Evolutionary conservation across 306 rosid genomes (phyloP).

Genomic region (Inga oerstediana): DNA sequence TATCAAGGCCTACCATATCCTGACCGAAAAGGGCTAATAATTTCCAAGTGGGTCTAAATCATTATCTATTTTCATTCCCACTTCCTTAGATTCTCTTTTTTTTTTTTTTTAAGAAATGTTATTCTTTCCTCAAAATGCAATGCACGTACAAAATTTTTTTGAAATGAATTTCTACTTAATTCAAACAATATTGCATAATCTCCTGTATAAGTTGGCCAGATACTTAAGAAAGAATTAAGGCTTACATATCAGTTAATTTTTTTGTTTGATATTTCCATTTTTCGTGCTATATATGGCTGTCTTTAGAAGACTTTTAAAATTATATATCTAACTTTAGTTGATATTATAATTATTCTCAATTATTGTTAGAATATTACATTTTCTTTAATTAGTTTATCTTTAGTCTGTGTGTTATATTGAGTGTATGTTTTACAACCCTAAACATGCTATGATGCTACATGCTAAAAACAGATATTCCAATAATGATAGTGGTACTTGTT

Average conservation of each 20-base stretch:
- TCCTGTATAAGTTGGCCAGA: neutral
- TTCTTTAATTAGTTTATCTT: neutral
- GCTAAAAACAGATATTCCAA: neutral
- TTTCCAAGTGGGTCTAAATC: neutral
- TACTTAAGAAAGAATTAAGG: neutral
- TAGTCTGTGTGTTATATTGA: neutral
- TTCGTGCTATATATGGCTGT: no score
- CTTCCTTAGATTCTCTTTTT: neutral
- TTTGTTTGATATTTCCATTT: neutral
- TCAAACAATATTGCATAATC: neutral
- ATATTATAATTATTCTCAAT: neutral
- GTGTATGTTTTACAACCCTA: neutral
- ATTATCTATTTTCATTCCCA: slow-evolving; percentile 2
- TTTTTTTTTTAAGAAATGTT: neutral
- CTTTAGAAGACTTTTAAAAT: no score
- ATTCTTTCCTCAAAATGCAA: neutral
- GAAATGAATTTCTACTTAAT: neutral
- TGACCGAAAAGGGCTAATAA: neutral
- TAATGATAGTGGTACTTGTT: neutral
- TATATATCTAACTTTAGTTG: no score
- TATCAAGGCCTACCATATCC: neutral
- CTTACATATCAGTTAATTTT: neutral
- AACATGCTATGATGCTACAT: neutral
- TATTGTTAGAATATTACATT: neutral
- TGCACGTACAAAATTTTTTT: neutral